Base-by-base conservation (phyloP, 345 rosid species). In the Barbarea vulgaris region DNA sequence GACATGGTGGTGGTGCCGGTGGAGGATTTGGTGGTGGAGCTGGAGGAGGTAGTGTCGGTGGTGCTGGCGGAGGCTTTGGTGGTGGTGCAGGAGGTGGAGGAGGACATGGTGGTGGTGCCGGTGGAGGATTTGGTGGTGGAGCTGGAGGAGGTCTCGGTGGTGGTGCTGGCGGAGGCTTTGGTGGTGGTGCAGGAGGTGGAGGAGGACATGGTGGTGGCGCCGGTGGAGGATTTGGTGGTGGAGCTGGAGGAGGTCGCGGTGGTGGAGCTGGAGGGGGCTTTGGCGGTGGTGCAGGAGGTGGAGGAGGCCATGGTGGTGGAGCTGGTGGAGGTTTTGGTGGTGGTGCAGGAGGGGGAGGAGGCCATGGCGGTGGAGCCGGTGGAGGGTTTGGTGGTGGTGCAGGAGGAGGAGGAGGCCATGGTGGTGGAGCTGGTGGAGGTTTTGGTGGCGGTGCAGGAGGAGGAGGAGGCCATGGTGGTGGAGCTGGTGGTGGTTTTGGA, bases 111-210 rank as follows among this genome's bases (percentile, higher is more conserved):
- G 46, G 59, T 1, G 72, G 72, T 4, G 24, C 22, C 0, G 72
- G 80, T 2, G 74, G 75, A 21, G 80, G 80, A 0, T 28, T 48
- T 0, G 70, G 75, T 0, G 79, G 79, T 0, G 75, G 80, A 1
- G 69, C 68, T 1, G 78, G 78, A 2, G 74, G 64, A 36, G 80
- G 78, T 0, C 57, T 34, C 0, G 78, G 60, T 2, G 69, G 75
- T 0, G 74, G 74, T 3, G 56, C 33, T 0, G 78, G 72, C 0
- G 78, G 74, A 39, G 75, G 75, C 0, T 30, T 12, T 0, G 79
- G 79, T 0, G 75, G 79, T 3, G 79, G 79, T 14, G 62, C 74
- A 13, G 74, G 78, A 14, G 73, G 59, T 11, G 78, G 73, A 2
- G 63, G 63, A 31, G 63, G 63, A 0, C 27, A 33, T 0, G n/a